Percentiles rank a stretch among this genome's conserved stretches.
These are phyloP conservation scores for Tuber melanosporum DNA, from an alignment of 495 filamentous ascomycete genomes.

Conservation along the genomic window DNA sequence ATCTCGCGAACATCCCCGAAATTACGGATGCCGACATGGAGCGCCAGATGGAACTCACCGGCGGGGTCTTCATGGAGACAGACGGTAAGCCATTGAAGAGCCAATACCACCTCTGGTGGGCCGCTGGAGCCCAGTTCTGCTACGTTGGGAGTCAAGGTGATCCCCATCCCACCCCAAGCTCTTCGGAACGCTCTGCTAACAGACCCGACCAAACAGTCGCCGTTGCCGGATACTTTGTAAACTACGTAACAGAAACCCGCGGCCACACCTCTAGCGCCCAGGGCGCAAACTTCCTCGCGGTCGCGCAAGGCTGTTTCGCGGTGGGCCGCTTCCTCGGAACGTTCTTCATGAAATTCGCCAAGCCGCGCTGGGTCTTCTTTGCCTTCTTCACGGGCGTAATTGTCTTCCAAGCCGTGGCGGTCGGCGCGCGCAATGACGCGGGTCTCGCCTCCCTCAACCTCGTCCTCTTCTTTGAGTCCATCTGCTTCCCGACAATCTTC, in stretches of 20 bases:
- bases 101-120: conserved; percentile 63
- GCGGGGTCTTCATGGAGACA: conserved; percentile 36
- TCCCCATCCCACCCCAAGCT: conserved; percentile 1
- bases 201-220: conserved; percentile 42
- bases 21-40: conserved; percentile 70
- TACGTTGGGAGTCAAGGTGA: conserved; percentile 61
- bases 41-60: conserved; percentile 47
- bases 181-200: background rate
- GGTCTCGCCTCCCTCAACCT: conserved; percentile 49
- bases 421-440: conserved; percentile 43
- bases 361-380: conserved; percentile 51
- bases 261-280: conserved; percentile 45
- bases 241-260: conserved; percentile 53
- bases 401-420: conserved; percentile 41
- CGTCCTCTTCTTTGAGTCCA: conserved; percentile 57
- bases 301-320: conserved; percentile 54
- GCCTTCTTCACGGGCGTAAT: conserved; percentile 41
- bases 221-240: conserved; percentile 54
- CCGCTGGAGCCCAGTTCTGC: conserved; percentile 61
- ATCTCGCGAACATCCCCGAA: conserved; percentile 59
- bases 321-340: conserved; percentile 52
- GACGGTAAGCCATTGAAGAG: conserved; percentile 53
- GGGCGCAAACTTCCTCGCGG: conserved; percentile 52
- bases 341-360: conserved; percentile 50
- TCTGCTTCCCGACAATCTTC: conserved; percentile 60